phyloP scores from a whole-genome alignment of 768 basidiomycete species.

The Macrocybe gigantea region DNA sequence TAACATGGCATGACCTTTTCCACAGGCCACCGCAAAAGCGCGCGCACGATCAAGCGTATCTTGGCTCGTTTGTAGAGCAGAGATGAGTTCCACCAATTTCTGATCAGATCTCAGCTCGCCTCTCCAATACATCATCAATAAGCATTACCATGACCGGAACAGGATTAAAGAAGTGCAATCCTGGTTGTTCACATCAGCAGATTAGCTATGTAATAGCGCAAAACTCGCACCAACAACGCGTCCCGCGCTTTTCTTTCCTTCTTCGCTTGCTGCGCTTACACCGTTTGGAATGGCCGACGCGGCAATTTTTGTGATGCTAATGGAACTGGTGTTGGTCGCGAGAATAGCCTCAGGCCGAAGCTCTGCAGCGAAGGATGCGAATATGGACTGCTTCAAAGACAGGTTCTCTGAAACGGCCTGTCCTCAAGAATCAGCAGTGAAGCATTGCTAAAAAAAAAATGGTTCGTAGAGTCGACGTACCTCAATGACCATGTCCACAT shows the following conservation, averaged over 20 bases:
- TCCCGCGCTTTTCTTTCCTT: constrained; percentile 57
- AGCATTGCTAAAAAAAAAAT: background rate
- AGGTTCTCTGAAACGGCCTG: constrained; percentile 88
- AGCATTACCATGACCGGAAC: constrained; percentile 87
- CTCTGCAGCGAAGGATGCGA: constrained; percentile 61
- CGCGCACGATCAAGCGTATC: constrained; percentile 73
- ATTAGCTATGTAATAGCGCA: background rate
- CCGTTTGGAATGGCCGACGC: constrained; percentile 65
- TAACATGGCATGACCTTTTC: constrained; percentile 55
- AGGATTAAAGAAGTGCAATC: constrained; percentile 93
- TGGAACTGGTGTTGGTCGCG: constrained; percentile 91
- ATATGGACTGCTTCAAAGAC: constrained; percentile 72
- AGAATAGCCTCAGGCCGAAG: constrained; percentile 73
- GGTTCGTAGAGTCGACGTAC: constrained; percentile 29
- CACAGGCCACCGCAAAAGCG: constrained; percentile 81
- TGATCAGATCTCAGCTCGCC: constrained; percentile 15
- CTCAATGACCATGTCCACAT: constrained; percentile 91
- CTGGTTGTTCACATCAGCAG: constrained; percentile 26
- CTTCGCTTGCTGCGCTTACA: constrained; percentile 49
- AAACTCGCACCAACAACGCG: constrained; percentile 70
- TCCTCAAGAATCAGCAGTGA: background rate
- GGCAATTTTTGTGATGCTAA: constrained; percentile 92
- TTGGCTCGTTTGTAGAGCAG: constrained; percentile 83
- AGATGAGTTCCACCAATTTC: constrained; percentile 95
- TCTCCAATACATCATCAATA: background rate